phyloP scores from a whole-genome alignment of 352 stramenopile species.

The Salisapilia sapeloensis region DNA sequence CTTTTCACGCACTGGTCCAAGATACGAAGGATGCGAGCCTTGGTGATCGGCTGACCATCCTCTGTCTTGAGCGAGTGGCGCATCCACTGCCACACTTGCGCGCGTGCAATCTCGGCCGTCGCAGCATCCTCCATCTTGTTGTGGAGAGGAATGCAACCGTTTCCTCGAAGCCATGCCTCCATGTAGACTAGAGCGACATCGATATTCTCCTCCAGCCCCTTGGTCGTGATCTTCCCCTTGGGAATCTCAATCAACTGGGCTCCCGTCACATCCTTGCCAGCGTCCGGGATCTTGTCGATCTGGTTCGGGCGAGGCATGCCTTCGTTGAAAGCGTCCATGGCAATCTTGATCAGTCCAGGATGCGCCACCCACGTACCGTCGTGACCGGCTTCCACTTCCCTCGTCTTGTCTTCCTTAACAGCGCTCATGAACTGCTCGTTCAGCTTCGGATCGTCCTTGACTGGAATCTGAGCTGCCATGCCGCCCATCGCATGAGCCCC shows the following conservation, averaged over 20 bases:
- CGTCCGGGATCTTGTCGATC: constrained; percentile 50
- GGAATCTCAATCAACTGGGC: constrained; percentile 44
- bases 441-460: constrained; percentile 82
- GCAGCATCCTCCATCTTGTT: constrained; percentile 94
- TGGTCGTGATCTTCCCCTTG: constrained; percentile 62
- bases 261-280: constrained; percentile 32
- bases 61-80: constrained; percentile 48
- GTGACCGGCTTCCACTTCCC: constrained; percentile 84
- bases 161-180: constrained; percentile 87
- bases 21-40: constrained; percentile 40
- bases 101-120: constrained; percentile 88
- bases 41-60: constrained; percentile 49
- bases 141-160: constrained; percentile 88
- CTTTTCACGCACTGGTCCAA: constrained; percentile 43
- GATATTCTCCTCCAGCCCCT: constrained; percentile 80
- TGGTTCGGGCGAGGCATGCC: constrained; percentile 88
- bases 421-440: constrained; percentile 83
- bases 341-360: constrained; percentile 86
- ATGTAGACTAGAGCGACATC: constrained; percentile 89
- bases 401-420: constrained; percentile 83
- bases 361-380: constrained; percentile 95
- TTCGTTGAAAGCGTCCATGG: constrained; percentile 88
- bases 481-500: constrained; percentile 93
- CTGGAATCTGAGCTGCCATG: constrained; percentile 94
- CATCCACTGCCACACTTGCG: constrained; percentile 90